Evolutionary conservation across 495 filamentous ascomycete genomes (phyloP), one percentile per base, ranked within the genome.

Genomic region (Hypomontagnella monticulosa): DNA sequence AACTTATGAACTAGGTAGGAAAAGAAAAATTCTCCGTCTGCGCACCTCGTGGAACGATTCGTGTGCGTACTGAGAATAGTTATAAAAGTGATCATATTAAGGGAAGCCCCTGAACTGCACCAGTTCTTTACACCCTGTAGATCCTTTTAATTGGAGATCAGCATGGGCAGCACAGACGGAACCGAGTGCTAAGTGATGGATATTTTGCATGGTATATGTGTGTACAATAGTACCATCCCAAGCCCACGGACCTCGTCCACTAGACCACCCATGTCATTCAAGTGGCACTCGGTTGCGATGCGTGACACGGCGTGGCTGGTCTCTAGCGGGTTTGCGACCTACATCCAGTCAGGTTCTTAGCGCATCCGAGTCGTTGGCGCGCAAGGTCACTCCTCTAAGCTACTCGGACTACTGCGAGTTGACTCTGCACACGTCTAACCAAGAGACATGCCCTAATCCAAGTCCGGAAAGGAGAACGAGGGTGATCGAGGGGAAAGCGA

Each of bases 171-270:
- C 58, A 63, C 54, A 58, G 52, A 67, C 64, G 41, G 43, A 54
- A 49, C 41, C 54, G 56, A 50, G n/a, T 34, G 33, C 11, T 48
- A 32, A 32, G 18, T 46, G 41, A 47, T 20, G 36, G 34, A 27
- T 47, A 32, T 52, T 51, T 20, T 14, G 14, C 41, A 20, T 18
- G 8, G 38, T 53, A 55, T 41, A 48, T 55, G 34, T 34, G 46
- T 30, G 44, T 37, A 66, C 34, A 34, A 4, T 56, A 32, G 44
- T 46, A 43, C 50, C 40, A 62, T 67, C 48, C 49, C 54, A 46
- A 14, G 48, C 34, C 51, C 65, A 68, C 65, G 65, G 65, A 68
- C 65, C 58, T 58, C 65, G 42, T 68, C 41, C 63, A 59, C 53
- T 52, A 55, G 65, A 63, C 59, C 41, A 62, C 49, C 65, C 54